Evolutionary conservation across 768 basidiomycete species (phyloP).

Genomic region (Boletus subparvulus): DNA sequence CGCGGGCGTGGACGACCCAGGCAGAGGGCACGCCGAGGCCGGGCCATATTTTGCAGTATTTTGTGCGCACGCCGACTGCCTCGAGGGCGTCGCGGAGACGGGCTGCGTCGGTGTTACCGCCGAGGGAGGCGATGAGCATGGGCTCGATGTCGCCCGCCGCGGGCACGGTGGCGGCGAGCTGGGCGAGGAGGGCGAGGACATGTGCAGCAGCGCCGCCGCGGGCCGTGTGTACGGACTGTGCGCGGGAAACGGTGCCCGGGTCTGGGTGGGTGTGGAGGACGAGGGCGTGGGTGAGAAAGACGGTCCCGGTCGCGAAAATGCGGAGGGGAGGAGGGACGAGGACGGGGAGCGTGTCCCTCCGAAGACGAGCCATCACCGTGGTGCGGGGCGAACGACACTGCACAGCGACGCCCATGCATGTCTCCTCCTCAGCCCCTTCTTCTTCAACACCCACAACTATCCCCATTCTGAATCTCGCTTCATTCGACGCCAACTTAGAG

Average conservation of each 20-base stretch:
- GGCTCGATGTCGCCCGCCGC: constrained; percentile 39
- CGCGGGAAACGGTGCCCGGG: constrained; percentile 59
- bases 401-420: background rate
- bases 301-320: constrained; percentile 75
- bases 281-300: constrained; percentile 77
- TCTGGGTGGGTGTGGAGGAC: constrained; percentile 58
- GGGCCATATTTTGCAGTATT: constrained; percentile 73
- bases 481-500: no score
- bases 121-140: constrained; percentile 71
- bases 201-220: constrained; percentile 75
- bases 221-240: constrained; percentile 64
- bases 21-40: constrained; percentile 74
- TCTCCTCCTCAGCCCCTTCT: background rate
- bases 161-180: constrained; percentile 46
- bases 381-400: background rate
- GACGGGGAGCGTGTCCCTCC: constrained; percentile 23
- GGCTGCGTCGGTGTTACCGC: constrained; percentile 67
- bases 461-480: background rate
- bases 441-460: background rate
- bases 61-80: constrained; percentile 63
- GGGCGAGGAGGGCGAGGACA: constrained; percentile 67
- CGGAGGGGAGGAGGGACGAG: constrained; percentile 42
- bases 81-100: constrained; percentile 66
- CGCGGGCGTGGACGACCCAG: constrained; percentile 78
- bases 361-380: constrained; percentile 27